Base-by-base conservation (phyloP, 2,329 filamentous ascomycete species). In the Nigrospora osmanthi region DNA sequence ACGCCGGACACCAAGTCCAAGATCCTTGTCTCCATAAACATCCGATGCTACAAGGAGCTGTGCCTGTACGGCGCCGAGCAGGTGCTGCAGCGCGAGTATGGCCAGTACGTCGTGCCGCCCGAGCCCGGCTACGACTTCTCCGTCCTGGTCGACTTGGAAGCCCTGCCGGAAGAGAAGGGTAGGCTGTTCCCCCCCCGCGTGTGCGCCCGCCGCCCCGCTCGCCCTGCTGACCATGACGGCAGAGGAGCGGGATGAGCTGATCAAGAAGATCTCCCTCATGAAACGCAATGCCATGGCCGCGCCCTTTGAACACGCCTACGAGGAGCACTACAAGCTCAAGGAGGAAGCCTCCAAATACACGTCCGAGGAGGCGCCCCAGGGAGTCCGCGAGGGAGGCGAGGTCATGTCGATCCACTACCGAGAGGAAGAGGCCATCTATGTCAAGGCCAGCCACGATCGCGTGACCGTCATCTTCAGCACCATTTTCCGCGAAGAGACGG, bases 401-500 rank as follows among this genome's bases (percentile, higher is more conserved):
- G 85, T 97, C 48, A 95, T 94, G 78, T 83, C 91, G 3, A 95
- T 99, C 57, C 91, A 97, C 67, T 98, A 99, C 71, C 87, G 93
- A 46, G 94, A 99, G 60, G 90, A 97, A 72, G 93, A 99, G 67
- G 90, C 93, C 43, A 97, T 99, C 61, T 98, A 95, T 67, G 85
- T 98, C 72, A 97, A 98, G 72, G 91, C 93, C 50, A 94, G 87
- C 65, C 87, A 94, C 70, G 93, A 99, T 65, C 83, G 93, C 59
- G 93, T 99, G 43, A 98, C 94, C 1, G 90, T 98, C 59, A 98
- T 98, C 61, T 98, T 98, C 76, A 95, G 89, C 69, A 98, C 93
- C 36, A 81, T 97, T 43, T 99, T 99, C 76, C 79, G 89, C 47
- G 94, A 99, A 63, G 94, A 98, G 71, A 98, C 94, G 44, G 93